These are phyloP conservation scores for Candida tallmaniae DNA, from an alignment of 805 yeast species.

Conservation along the genomic window DNA sequence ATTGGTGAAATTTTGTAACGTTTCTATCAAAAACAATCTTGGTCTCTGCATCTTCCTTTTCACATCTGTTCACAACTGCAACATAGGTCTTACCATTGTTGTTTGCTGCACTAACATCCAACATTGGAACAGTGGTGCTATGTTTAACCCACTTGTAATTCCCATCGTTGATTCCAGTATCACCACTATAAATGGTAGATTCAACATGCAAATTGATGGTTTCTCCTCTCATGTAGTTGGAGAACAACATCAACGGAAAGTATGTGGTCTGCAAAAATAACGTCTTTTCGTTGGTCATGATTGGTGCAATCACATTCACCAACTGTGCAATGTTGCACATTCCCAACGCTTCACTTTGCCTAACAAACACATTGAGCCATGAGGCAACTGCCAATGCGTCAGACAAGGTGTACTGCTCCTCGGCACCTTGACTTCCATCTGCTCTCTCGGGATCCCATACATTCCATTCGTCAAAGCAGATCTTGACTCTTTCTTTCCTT, in stretches of 20 bases:
- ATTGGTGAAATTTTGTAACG: slow-evolving; percentile 12
- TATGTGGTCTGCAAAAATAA: slow-evolving; percentile 26
- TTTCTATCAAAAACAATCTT: slow-evolving; percentile 15
- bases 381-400: slow-evolving; percentile 31
- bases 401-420: slow-evolving; percentile 23
- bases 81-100: slow-evolving; percentile 19
- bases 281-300: slow-evolving; percentile 21
- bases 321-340: slow-evolving; percentile 32
- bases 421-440: slow-evolving; percentile 25
- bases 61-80: slow-evolving; percentile 24
- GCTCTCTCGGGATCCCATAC: slow-evolving; percentile 32
- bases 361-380: slow-evolving; percentile 29
- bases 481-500: slow-evolving; percentile 15
- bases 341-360: slow-evolving; percentile 24
- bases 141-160: slow-evolving; percentile 17
- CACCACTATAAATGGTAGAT: slow-evolving; percentile 21
- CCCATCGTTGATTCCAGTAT: slow-evolving; percentile 17
- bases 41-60: slow-evolving; percentile 17
- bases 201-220: slow-evolving; percentile 24
- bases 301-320: slow-evolving; percentile 33
- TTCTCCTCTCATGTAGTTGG: slow-evolving; percentile 27
- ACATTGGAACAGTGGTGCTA: slow-evolving; percentile 16
- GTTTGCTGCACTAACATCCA: slow-evolving; percentile 21
- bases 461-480: slow-evolving; percentile 34
- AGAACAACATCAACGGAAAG: slow-evolving; percentile 21